Evolutionary conservation across 495 filamentous ascomycete species (phyloP), one percentile per base, ranked within the genome.

Genomic region (Xylaria acuta): DNA sequence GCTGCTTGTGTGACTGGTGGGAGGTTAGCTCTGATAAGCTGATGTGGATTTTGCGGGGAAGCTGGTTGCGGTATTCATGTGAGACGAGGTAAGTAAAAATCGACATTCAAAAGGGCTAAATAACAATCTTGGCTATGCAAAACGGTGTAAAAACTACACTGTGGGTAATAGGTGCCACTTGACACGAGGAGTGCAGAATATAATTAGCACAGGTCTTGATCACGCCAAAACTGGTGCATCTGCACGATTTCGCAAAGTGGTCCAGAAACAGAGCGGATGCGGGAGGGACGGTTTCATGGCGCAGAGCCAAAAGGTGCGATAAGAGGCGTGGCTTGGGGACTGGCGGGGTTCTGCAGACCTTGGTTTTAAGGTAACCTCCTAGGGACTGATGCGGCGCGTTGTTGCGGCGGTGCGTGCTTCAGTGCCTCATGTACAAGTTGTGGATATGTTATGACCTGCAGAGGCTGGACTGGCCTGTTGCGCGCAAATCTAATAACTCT

Each of bases 11-110:
- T 67, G 32, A 64, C 71, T 67, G 64, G 64, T 63, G 43, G 58
- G n/a, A 62, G 71, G 75, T 79, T 75, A 79, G 77, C 74, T 76
- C 71, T 77, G 77, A 78, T 79, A 76, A 78, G 74, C 74, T 74
- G 65, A 53, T 70, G 60, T 69, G 72, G 70, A 40, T 62, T 41
- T 73, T 74, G 77, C 77, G 77, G 77, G 77, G 77, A 78, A 77
- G 77, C 64, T 73, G 70, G 73, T 69, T 74, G 71, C 32, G n/a
- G n/a, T 67, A 70, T 65, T 53, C 65, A 76, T 73, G 75, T 77
- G 75, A 64, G 68, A 73, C 66, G 70, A 75, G 71, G 72, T 72
- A 70, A 72, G 70, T 68, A 70, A 75, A 68, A 72, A 72, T 67
- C 71, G 47, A 70, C 40, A 53, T 59, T 72, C 64, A 69, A 73